phyloP scores from a whole-genome alignment of 108 stramenopile genomes.

The Cyclotella cryptica region DNA sequence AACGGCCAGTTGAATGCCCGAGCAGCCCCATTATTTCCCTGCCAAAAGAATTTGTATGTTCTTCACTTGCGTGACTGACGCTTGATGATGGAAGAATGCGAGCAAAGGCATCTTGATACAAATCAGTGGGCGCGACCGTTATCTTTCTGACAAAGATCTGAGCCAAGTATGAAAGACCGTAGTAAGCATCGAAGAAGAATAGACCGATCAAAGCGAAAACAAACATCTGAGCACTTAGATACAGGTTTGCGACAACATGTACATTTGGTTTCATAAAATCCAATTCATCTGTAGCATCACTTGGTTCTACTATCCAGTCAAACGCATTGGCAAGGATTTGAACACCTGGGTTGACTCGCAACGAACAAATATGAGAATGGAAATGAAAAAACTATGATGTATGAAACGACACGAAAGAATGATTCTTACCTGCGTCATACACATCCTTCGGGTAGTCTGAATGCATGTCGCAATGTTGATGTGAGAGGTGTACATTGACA shows the following conservation, averaged over 20 bases:
- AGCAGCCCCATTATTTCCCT: background rate
- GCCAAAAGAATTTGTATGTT: background rate
- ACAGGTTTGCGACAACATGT: slow-evolving; percentile 34
- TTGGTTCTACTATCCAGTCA: slow-evolving; percentile 18
- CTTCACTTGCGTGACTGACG: background rate
- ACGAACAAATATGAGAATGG: too few species aligned
- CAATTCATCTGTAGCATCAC: background rate
- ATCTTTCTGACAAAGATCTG: slow-evolving; percentile 33
- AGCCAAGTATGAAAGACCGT: slow-evolving; percentile 55
- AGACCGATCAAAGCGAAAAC: slow-evolving; percentile 52
- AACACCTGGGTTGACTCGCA: too few species aligned
- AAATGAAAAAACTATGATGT: too few species aligned
- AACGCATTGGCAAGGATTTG: slow-evolving; percentile 40
- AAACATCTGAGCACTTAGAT: slow-evolving; percentile 56
- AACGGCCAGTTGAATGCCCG: background rate
- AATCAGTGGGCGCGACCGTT: slow-evolving; percentile 24
- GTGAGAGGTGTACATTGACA: too few species aligned
- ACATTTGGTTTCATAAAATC: slow-evolving; percentile 13
- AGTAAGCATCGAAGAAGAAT: slow-evolving; percentile 63
- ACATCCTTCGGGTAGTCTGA: slow-evolving; percentile 54
- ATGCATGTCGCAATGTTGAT: too few species aligned
- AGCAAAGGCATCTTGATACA: slow-evolving; percentile 35
- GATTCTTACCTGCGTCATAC: slow-evolving; percentile 57
- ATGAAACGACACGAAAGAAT: too few species aligned
- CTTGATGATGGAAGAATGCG: slow-evolving; percentile 4